Conservation (phyloP, 2,329 filamentous ascomycete species). For the Phyllosticta paracitricarpa region DNA sequence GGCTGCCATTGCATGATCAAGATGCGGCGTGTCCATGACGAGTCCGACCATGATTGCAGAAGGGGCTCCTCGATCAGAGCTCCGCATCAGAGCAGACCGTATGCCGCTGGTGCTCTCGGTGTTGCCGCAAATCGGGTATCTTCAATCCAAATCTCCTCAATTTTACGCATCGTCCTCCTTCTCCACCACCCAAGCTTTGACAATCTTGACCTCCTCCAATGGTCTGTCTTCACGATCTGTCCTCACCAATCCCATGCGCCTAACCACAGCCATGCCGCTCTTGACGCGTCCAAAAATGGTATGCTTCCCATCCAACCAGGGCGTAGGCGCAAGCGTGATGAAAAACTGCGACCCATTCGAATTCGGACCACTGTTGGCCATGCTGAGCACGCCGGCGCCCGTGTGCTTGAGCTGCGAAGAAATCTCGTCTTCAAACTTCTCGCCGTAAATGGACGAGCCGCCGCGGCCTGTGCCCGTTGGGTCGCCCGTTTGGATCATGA, state of each 20-base stretch:
- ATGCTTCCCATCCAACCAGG: constrained; percentile 95
- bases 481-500: constrained; percentile 95
- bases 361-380: constrained; percentile 90
- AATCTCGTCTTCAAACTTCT: constrained; percentile 92
- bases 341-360: constrained; percentile 97
- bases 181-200: constrained; percentile 61
- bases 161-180: constrained; percentile 31
- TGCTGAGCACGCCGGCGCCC: constrained; percentile 84
- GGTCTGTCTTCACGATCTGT: constrained; percentile 75
- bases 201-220: constrained; percentile 69
- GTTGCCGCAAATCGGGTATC: not conserved
- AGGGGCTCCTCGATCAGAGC: not conserved
- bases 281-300: constrained; percentile 92
- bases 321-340: constrained; percentile 84
- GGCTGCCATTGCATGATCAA: too few relatives aligned
- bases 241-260: constrained; percentile 79
- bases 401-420: constrained; percentile 71
- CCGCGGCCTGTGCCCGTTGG: constrained; percentile 89
- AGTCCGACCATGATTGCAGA: too few relatives aligned
- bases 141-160: not conserved
- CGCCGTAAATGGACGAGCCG: constrained; percentile 81
- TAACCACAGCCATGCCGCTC: constrained; percentile 70
- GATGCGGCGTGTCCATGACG: too few relatives aligned
- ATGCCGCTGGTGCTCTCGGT: not conserved
- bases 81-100: not conserved